A percentile compares a stretch with the other conserved stretches of the same genome.
These are phyloP conservation scores for Ceratocystis diversiconidia DNA, from an alignment of 2,329 filamentous ascomycete species.

Conservation along the genomic window DNA sequence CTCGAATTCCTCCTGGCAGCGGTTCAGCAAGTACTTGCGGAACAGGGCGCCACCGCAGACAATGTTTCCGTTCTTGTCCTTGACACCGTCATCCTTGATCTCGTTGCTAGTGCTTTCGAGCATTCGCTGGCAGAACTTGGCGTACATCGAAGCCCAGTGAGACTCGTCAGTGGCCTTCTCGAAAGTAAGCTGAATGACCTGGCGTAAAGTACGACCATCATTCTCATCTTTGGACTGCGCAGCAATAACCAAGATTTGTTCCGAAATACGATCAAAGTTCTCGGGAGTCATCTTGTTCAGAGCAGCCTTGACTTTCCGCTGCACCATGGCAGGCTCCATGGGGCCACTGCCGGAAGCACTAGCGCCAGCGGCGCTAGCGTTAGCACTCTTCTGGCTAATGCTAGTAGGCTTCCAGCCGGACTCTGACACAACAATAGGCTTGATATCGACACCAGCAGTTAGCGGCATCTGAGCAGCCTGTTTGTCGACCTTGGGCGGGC, in stretches of 20 bases:
- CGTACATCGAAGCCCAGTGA: slow-evolving; percentile 98
- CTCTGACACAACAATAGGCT: slow-evolving; percentile 58
- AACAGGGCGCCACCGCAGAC: slow-evolving; percentile 89
- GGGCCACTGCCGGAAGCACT: slow-evolving; percentile 34
- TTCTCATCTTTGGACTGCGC: slow-evolving; percentile 90
- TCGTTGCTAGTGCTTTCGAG: slow-evolving; percentile 87
- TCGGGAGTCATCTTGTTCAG: slow-evolving; percentile 99
- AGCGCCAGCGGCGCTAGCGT: slow-evolving; percentile 24
- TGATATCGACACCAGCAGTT: slow-evolving; percentile 67
- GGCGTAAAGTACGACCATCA: slow-evolving; percentile 84
- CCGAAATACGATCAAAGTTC: slow-evolving; percentile 92
- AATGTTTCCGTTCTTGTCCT: slow-evolving; percentile 74
- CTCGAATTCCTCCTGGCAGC: slow-evolving; percentile 98
- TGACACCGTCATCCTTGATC: slow-evolving; percentile 88
- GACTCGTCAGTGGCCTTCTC: slow-evolving; percentile 98
- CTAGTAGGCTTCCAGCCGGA: slow-evolving; percentile 83
- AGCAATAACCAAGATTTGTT: slow-evolving; percentile 84
- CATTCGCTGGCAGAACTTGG: slow-evolving; percentile 97
- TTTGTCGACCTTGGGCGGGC: slow-evolving; percentile 49
- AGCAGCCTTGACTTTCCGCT: slow-evolving; percentile 95
- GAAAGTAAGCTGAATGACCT: slow-evolving; percentile 97
- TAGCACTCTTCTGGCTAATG: slow-evolving; percentile 32
- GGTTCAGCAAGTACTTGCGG: slow-evolving; percentile 96
- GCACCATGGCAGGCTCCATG: slow-evolving; percentile 82
- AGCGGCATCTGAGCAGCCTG: slow-evolving; percentile 81